phyloP scores from a whole-genome alignment of 2,329 filamentous ascomycete genomes.

The Daldinia sp. region DNA sequence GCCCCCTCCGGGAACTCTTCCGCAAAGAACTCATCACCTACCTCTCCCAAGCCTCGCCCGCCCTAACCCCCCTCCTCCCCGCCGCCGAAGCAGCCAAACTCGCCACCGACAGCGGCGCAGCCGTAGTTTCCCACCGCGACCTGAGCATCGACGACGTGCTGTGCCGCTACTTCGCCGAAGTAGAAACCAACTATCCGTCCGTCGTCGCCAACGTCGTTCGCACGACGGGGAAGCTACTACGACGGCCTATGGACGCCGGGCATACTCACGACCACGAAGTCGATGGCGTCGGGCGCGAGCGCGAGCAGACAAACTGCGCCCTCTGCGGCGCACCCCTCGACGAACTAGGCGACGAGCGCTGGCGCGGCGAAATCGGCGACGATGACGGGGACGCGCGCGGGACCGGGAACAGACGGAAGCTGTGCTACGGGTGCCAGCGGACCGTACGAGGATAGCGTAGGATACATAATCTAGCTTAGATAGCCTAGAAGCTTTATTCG shows the following conservation, averaged over 20 bases:
- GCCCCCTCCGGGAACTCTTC: constrained; percentile 85
- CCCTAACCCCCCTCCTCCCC: constrained; percentile 60
- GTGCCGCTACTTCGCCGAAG: constrained; percentile 84
- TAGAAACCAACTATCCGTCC: constrained; percentile 86
- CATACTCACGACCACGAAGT: not conserved
- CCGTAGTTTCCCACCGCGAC: constrained; percentile 74
- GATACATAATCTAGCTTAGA: no score
- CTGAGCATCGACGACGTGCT: constrained; percentile 92
- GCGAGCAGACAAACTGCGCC: constrained; percentile 58
- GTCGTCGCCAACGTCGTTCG: constrained; percentile 96
- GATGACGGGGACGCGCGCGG: constrained; percentile 32
- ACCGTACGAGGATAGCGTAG: constrained; percentile 61
- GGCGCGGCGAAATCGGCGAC: constrained; percentile 68
- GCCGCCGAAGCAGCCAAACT: constrained; percentile 41
- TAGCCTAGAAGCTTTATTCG: not conserved
- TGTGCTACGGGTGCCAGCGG: constrained; percentile 80
- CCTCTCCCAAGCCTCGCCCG: constrained; percentile 60
- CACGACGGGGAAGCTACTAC: constrained; percentile 82
- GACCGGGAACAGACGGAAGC: constrained; percentile 18
- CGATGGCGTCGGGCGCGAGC: constrained; percentile 39
- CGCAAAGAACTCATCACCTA: constrained; percentile 81
- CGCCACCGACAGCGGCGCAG: constrained; percentile 13
- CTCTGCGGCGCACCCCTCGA: constrained; percentile 76
- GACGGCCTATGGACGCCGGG: constrained; percentile 46
- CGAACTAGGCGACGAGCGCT: constrained; percentile 68